These are phyloP conservation scores for Ustilago loliicola DNA, from an alignment of 1,284 basidiomycete genomes.

Conservation along the genomic window DNA sequence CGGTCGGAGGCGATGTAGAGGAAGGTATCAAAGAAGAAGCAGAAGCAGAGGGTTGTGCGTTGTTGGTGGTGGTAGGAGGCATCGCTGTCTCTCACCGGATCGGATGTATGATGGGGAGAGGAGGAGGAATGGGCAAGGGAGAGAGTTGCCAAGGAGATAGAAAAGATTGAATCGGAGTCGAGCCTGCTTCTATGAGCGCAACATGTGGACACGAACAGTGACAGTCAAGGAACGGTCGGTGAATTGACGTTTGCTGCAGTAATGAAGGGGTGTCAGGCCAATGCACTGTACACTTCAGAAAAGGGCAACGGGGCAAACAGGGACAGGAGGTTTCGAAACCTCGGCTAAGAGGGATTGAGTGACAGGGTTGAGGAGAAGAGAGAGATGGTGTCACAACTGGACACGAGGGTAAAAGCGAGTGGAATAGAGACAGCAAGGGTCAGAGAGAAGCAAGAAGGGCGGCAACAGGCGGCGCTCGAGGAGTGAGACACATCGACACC, in stretches of 20 bases:
- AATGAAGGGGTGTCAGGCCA: not conserved
- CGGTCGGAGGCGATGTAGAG: slow-evolving; percentile 2
- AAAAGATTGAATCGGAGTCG: not conserved
- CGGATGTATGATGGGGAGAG: slow-evolving; percentile 15
- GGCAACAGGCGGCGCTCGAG: slow-evolving; percentile 12
- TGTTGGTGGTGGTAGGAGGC: slow-evolving; percentile 17
- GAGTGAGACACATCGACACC: not conserved
- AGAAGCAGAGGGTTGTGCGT: not conserved
- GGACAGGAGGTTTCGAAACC: slow-evolving; percentile 13
- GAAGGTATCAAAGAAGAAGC: not conserved
- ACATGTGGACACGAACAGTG: not conserved
- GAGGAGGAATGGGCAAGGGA: not conserved
- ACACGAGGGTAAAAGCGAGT: no score
- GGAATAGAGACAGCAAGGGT: no score
- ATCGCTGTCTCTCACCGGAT: slow-evolving; percentile 15
- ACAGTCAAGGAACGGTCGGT: not conserved
- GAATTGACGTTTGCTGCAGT: no score
- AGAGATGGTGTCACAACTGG: slow-evolving; percentile 10
- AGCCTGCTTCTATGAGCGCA: slow-evolving; percentile 3
- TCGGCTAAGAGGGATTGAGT: slow-evolving; percentile 13
- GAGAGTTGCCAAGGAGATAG: slow-evolving; percentile 4
- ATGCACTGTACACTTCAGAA: not conserved
- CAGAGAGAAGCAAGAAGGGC: slow-evolving; percentile 4
- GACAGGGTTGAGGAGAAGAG: not conserved
- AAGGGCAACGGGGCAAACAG: not conserved